These are phyloP conservation scores for Nigrograna mackinnonii DNA, from an alignment of 2,329 filamentous ascomycete genomes.

Conservation along the genomic window DNA sequence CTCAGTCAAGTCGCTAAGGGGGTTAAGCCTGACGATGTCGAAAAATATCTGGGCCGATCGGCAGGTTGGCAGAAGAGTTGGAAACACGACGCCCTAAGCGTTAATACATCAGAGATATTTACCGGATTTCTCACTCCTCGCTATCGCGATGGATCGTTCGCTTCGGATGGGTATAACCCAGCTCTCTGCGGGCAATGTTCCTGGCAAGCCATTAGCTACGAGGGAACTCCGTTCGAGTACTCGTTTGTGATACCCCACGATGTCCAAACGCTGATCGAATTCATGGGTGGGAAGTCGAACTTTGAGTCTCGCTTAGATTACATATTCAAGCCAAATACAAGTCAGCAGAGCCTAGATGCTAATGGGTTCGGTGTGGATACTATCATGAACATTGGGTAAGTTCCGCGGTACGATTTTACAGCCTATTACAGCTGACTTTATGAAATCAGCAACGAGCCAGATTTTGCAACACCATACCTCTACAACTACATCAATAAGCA, in stretches of 20 bases:
- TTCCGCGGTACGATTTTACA: not conserved
- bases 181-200: slow-evolving; percentile 31
- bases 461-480: slow-evolving; percentile 26
- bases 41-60: slow-evolving; percentile 42
- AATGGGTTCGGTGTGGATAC: slow-evolving; percentile 7
- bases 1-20: slow-evolving; percentile 40
- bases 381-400: slow-evolving; percentile 7
- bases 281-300: slow-evolving; percentile 37
- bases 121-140: slow-evolving; percentile 12
- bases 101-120: slow-evolving; percentile 15
- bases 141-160: slow-evolving; percentile 8
- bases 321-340: slow-evolving; percentile 34
- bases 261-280: slow-evolving; percentile 38
- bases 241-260: slow-evolving; percentile 38
- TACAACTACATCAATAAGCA: slow-evolving; percentile 30
- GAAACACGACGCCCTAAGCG: slow-evolving; percentile 26
- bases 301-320: slow-evolving; percentile 42
- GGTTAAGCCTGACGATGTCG: slow-evolving; percentile 38
- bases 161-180: slow-evolving; percentile 30
- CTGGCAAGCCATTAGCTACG: slow-evolving; percentile 32
- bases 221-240: slow-evolving; percentile 37
- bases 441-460: slow-evolving; percentile 21
- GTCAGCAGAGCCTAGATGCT: slow-evolving; percentile 5
- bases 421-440: not conserved
- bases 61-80: slow-evolving; percentile 19